A percentile compares a stretch with the other conserved stretches of the same genome.
These are phyloP conservation scores for Domatiomyces catenatus DNA, from an alignment of 2,329 filamentous ascomycete genomes.

Conservation along the genomic window DNA sequence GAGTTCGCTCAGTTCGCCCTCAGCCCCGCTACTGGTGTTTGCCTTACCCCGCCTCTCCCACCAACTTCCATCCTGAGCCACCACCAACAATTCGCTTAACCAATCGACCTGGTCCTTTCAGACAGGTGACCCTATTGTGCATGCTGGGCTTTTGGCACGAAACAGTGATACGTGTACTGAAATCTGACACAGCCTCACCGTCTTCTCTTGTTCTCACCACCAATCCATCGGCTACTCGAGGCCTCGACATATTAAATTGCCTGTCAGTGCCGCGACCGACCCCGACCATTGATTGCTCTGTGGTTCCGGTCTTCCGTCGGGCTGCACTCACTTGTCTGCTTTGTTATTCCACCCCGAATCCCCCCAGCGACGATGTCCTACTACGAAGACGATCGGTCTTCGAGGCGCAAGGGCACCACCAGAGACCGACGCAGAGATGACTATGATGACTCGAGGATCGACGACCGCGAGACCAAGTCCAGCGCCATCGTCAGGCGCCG, in stretches of 20 bases:
- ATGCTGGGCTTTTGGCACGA: no score
- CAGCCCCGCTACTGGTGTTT: not conserved
- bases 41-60: not conserved
- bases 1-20: no score
- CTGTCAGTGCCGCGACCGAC: not conserved
- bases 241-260: not conserved
- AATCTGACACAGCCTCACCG: not conserved
- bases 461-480: conserved; percentile 13
- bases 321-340: conserved; percentile 4
- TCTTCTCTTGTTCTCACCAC: not conserved
- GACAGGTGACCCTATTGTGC: no score
- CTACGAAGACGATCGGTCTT: conserved; percentile 40
- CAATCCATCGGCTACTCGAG: not conserved
- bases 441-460: conserved; percentile 14
- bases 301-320: conserved; percentile 11
- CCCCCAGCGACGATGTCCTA: conserved; percentile 20
- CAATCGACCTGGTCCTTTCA: no score
- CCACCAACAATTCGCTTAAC: no score
- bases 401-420: conserved; percentile 28
- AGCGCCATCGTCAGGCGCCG: conserved; percentile 28
- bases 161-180: no score
- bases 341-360: conserved; percentile 3
- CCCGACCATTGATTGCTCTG: conserved; percentile 1
- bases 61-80: not conserved
- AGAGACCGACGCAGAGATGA: conserved; percentile 11